These are phyloP conservation scores for Dendryphion nanum DNA, from an alignment of 2,329 filamentous ascomycete species.

Conservation along the genomic window DNA sequence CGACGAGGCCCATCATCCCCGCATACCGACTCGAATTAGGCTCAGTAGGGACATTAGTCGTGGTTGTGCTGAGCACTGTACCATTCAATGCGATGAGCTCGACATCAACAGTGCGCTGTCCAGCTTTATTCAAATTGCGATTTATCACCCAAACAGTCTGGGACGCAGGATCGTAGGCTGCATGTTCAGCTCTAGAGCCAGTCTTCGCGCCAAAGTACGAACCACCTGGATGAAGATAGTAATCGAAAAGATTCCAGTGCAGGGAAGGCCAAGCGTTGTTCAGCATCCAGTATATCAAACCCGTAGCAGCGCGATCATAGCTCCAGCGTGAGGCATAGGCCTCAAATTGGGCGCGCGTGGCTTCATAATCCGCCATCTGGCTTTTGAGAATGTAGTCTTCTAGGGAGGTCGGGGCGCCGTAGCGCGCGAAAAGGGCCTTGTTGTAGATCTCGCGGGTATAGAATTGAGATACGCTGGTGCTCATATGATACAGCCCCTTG, in stretches of 20 bases:
- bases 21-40: conserved; percentile 43
- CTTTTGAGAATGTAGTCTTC: conserved; percentile 60
- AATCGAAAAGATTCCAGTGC: conserved; percentile 66
- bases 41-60: conserved; percentile 33
- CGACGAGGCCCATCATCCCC: conserved; percentile 26
- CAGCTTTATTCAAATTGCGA: conserved; percentile 44
- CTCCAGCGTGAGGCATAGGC: conserved; percentile 54
- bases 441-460: conserved; percentile 60
- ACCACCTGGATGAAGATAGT: conserved; percentile 58
- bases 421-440: conserved; percentile 51
- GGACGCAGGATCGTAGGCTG: conserved; percentile 54
- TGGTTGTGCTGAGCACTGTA: conserved; percentile 37
- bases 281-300: conserved; percentile 67
- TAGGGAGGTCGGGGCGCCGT: conserved; percentile 52
- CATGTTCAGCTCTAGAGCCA: conserved; percentile 52
- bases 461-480: conserved; percentile 55
- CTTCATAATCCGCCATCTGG: conserved; percentile 65
- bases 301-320: conserved; percentile 54
- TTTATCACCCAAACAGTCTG: conserved; percentile 55
- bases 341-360: conserved; percentile 60
- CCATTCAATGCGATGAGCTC: conserved; percentile 54
- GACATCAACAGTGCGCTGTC: conserved; percentile 45
- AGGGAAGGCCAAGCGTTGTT: conserved; percentile 64
- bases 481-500: conserved; percentile 60
- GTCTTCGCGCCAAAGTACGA: conserved; percentile 61